A percentile compares a stretch with the other conserved stretches of the same genome.
phyloP scores from a whole-genome alignment of 495 filamentous ascomycete genomes.

The Pyrenula aspistea region DNA sequence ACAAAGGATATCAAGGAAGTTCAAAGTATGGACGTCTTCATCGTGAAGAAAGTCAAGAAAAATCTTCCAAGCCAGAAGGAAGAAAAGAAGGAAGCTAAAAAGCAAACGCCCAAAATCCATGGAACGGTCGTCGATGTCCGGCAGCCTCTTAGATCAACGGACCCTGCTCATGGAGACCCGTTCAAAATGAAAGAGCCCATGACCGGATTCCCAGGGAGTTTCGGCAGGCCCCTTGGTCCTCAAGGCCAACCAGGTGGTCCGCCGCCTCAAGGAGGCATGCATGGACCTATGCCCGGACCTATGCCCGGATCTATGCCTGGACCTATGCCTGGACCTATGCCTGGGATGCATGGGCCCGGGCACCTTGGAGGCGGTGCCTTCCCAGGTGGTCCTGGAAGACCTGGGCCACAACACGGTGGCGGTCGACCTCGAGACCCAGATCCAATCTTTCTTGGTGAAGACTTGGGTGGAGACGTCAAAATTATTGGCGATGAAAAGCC shows the following conservation, averaged over 20 bases:
- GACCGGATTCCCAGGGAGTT: background rate
- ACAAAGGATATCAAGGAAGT: background rate
- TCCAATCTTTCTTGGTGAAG: background rate
- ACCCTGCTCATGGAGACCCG: background rate
- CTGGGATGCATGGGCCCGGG: background rate
- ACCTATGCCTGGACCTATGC: background rate
- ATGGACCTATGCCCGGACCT: background rate
- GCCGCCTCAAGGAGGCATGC: background rate
- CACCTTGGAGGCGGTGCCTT: background rate
- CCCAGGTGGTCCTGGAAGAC: background rate
- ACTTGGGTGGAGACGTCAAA: background rate
- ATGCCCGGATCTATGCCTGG: background rate
- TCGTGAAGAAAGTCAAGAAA: background rate
- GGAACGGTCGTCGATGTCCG: background rate
- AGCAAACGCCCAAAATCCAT: background rate
- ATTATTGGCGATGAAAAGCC: background rate
- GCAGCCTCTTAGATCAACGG: background rate
- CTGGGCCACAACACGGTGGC: background rate
- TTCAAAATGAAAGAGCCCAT: background rate
- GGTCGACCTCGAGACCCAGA: background rate
- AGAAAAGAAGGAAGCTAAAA: background rate
- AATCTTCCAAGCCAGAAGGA: background rate
- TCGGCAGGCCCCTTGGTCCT: background rate
- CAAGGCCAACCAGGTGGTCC: background rate
- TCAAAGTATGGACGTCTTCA: background rate